Evolutionary conservation across 129 eudicot species (phyloP).

Genomic region (Lactuca saligna): DNA sequence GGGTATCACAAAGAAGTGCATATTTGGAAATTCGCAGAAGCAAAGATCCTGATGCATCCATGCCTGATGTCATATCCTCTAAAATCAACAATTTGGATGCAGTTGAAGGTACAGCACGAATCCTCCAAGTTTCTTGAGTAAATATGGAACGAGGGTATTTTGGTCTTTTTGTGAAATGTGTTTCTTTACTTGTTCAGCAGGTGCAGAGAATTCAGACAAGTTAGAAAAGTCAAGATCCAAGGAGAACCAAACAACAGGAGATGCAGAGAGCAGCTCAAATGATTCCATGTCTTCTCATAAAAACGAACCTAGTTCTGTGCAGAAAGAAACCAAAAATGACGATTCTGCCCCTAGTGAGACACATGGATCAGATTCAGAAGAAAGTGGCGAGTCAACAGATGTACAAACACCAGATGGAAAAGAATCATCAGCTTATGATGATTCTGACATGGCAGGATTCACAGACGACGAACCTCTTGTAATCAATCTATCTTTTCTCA

Average conservation of each 20-base stretch:
- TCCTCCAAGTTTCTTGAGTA: background rate
- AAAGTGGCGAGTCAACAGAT: slow-evolving; percentile 20
- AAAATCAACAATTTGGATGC: slow-evolving; percentile 35
- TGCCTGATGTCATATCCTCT: slow-evolving; percentile 28
- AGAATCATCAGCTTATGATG: slow-evolving; percentile 26
- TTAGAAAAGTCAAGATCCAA: slow-evolving; percentile 25
- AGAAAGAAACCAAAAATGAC: slow-evolving; percentile 30
- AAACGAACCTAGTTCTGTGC: slow-evolving; percentile 33
- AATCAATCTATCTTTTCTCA: slow-evolving; percentile 14
- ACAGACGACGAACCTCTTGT: slow-evolving; percentile 80
- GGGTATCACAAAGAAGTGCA: slow-evolving; percentile 36
- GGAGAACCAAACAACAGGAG: slow-evolving; percentile 39
- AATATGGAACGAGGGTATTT: background rate
- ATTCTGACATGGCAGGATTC: slow-evolving; percentile 32
- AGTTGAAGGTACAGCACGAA: slow-evolving; percentile 20
- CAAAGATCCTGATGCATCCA: slow-evolving; percentile 31
- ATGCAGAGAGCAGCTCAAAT: slow-evolving; percentile 52
- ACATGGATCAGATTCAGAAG: slow-evolving; percentile 37
- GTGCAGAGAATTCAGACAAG: slow-evolving; percentile 22
- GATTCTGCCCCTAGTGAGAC: slow-evolving; percentile 18
- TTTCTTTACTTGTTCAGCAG: slow-evolving; percentile 23
- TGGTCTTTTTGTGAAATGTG: slow-evolving; percentile 11
- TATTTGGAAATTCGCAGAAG: slow-evolving; percentile 33
- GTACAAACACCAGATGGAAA: slow-evolving; percentile 26
- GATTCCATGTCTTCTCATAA: slow-evolving; percentile 40